Conservation (phyloP, 83 land plant species). For the Picea engelmannii region DNA sequence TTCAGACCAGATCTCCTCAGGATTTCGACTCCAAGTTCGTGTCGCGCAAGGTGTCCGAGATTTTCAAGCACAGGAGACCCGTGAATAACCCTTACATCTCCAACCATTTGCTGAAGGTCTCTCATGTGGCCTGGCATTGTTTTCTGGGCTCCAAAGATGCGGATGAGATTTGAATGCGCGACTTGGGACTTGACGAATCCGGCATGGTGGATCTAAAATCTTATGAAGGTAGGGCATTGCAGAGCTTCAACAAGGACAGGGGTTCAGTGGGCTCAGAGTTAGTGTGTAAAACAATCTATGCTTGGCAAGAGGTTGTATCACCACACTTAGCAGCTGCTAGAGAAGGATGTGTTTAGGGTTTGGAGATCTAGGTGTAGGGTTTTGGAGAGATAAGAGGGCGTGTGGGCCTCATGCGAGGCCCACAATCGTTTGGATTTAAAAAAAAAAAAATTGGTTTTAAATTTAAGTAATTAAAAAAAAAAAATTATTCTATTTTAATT, state of each 20-base stretch:
- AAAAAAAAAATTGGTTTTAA: no score
- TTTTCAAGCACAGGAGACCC: conserved; percentile 12
- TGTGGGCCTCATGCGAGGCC: no score
- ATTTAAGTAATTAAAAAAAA: no score
- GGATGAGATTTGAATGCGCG: background rate
- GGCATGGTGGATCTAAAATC: conserved; percentile 24
- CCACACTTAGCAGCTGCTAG: conserved; percentile 87
- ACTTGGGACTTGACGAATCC: background rate
- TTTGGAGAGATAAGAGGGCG: no score
- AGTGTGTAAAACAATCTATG: background rate
- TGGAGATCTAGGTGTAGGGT: no score
- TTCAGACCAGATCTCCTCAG: conserved; percentile 89
- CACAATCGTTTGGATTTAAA: no score
- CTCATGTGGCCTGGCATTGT: background rate
- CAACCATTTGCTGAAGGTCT: no score
- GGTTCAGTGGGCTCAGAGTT: conserved; percentile 18
- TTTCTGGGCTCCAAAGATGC: background rate
- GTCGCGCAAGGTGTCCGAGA: conserved; percentile 43
- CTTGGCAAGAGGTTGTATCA: conserved; percentile 76
- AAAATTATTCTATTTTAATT: no score
- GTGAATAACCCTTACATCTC: no score
- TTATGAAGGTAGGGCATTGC: conserved; percentile 39
- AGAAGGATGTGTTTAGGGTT: conserved; percentile 38
- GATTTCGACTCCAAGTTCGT: conserved; percentile 92
- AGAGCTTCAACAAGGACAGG: conserved; percentile 16